phyloP scores from a whole-genome alignment of 495 filamentous ascomycete species.

The Penicillium bialowiezense region DNA sequence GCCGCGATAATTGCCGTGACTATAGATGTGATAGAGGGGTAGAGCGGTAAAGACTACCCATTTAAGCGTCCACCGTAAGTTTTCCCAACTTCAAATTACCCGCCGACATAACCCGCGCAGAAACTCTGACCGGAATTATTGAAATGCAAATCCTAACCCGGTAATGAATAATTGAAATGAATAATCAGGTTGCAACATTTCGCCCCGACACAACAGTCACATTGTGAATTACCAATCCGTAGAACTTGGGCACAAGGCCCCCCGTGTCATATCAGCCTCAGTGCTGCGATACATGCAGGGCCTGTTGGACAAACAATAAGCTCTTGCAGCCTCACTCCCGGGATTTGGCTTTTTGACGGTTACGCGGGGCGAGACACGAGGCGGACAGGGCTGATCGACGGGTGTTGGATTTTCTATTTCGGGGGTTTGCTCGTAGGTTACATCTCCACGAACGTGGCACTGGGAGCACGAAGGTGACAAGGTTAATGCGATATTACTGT shows the following conservation, averaged over 20 bases:
- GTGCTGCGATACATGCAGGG: not conserved
- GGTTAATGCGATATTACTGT: not conserved
- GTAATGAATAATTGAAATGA: too few relatives aligned
- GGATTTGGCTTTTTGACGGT: not conserved
- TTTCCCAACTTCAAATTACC: not conserved
- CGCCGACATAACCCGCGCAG: not conserved
- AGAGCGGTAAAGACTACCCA: too few relatives aligned
- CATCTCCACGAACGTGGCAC: constrained; percentile 7
- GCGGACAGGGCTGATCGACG: constrained; percentile 8
- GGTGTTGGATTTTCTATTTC: constrained; percentile 6
- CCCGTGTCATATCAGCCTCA: not conserved
- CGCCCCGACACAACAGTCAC: not conserved
- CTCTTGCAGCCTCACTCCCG: constrained; percentile 2
- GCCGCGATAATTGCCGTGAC: too few relatives aligned
- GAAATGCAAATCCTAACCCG: not conserved
- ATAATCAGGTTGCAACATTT: not conserved
- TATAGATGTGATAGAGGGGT: too few relatives aligned
- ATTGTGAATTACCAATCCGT: not conserved
- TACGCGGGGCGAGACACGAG: constrained; percentile 3
- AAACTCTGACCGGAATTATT: not conserved
- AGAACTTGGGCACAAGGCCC: not conserved
- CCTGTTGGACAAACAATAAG: constrained; percentile 1
- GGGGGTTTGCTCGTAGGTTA: not conserved
- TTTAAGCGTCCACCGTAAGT: not conserved
- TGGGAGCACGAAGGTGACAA: not conserved